A percentile compares a stretch with the other conserved stretches of the same genome.
Evolutionary conservation across 2,329 filamentous ascomycete species (phyloP).

Genomic region (Fusarium veterinarium): DNA sequence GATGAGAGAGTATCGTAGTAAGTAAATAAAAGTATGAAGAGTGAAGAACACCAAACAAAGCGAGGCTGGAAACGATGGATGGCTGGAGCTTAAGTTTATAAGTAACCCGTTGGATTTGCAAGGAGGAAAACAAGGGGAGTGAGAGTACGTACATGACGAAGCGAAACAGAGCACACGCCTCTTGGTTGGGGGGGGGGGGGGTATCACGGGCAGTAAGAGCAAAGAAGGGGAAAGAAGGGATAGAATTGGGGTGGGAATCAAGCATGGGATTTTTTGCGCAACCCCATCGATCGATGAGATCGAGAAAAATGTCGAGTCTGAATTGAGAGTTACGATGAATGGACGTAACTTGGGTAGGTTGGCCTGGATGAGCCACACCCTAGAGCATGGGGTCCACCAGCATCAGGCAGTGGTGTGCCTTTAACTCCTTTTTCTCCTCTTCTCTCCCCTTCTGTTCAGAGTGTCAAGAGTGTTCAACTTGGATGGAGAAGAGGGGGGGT

Average conservation of each 20-base stretch:
- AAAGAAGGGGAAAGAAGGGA: slow-evolving; percentile 33
- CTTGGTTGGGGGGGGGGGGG: background rate
- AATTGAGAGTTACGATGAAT: slow-evolving; percentile 30
- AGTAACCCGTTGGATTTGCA: slow-evolving; percentile 27
- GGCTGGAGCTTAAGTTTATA: slow-evolving; percentile 42
- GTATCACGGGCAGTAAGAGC: slow-evolving; percentile 8
- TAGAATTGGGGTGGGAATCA: slow-evolving; percentile 44
- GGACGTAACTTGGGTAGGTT: slow-evolving; percentile 31
- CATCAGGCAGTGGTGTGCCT: slow-evolving; percentile 26
- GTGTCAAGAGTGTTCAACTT: background rate
- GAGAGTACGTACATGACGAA: slow-evolving; percentile 5
- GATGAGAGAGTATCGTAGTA: background rate
- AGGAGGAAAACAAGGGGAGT: slow-evolving; percentile 32
- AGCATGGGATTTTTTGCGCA: slow-evolving; percentile 47
- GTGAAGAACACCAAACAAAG: slow-evolving; percentile 25
- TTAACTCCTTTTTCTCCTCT: slow-evolving; percentile 6
- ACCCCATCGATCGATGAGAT: slow-evolving; percentile 53
- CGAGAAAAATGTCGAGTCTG: slow-evolving; percentile 44
- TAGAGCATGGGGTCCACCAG: slow-evolving; percentile 27
- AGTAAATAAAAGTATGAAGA: slow-evolving; percentile 10
- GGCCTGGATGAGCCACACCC: slow-evolving; percentile 28
- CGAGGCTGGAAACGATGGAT: slow-evolving; percentile 33
- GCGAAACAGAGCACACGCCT: background rate
- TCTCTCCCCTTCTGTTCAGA: background rate
- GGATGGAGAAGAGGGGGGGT: background rate